Base-by-base conservation (phyloP, 345 rosid species). In the Gossypium herbaceum region DNA sequence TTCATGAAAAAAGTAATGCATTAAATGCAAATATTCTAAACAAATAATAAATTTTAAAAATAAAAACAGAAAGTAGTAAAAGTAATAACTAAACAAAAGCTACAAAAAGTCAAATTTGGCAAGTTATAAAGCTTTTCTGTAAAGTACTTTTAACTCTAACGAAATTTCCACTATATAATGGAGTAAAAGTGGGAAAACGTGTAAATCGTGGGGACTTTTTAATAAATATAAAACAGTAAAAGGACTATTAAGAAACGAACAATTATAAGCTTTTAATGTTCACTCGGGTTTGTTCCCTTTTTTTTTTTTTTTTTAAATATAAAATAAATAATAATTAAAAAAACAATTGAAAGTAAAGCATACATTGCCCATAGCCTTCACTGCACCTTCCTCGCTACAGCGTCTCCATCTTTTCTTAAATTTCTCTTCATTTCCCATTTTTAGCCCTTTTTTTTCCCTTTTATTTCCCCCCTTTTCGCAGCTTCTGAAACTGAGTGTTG, bases 341-440 rank as follows among this genome's bases (percentile, higher is more conserved):
- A 2, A 12, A 11, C 60, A 19, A 20, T 22, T 56, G 22, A 19
- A 8, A 57, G 29, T 10, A 58, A 58, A 22, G 69, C 27, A 22
- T 22, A 20, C 34, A 11, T 58, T 56, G 60, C 24, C 66, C 34
- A 5, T 15, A 61, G 65, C 44, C 44, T 15, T 29, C 45, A 34
- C 45, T 62, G 45, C 66, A 16, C 41, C 67, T 62, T 62, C 67
- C 67, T 13, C 1, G 67, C 67, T 15, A 62, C 67, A 8, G 12
- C 45, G 3, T 62, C 73, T 68, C 71, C 71, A 60, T 65, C 24
- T 68, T 71, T 12, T 16, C 69, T 76, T 78, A 63, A 57, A 4
- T 57, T 57, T 24, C 12, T 27, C 11, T 20, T 20, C 5, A 8
- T 57, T 57, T 73, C 60, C 22, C 71, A 9, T 19, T 19, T 43